These are phyloP conservation scores for Russula compacta DNA, from an alignment of 768 basidiomycete species.

Conservation along the genomic window DNA sequence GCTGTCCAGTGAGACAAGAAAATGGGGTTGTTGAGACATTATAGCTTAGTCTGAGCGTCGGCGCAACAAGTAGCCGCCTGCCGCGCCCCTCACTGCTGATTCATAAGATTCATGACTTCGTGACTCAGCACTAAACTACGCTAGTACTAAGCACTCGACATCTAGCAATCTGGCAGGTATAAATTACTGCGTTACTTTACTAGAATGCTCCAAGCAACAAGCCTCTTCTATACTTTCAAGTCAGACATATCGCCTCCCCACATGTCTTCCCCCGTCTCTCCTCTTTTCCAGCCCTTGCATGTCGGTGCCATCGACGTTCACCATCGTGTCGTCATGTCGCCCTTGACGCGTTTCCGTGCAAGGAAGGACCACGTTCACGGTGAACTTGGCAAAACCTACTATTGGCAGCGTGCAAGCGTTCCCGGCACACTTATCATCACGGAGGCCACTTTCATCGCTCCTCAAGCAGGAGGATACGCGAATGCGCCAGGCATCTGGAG, in stretches of 20 bases:
- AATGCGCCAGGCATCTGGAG: conserved; percentile 58
- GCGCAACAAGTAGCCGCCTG: too few relatives aligned
- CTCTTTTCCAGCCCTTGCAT: conserved; percentile 39
- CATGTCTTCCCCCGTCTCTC: background rate
- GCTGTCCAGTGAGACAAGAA: conserved; percentile 20
- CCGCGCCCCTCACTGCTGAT: too few relatives aligned
- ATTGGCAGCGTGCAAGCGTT: conserved; percentile 36
- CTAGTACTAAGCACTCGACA: background rate
- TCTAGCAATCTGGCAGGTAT: background rate
- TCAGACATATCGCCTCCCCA: too few relatives aligned
- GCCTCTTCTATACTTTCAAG: too few relatives aligned
- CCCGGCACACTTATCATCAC: conserved; percentile 49
- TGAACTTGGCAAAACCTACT: conserved; percentile 37
- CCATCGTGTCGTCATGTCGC: conserved; percentile 48
- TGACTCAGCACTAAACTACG: background rate
- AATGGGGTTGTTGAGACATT: background rate
- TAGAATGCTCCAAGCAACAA: background rate
- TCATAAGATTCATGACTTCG: background rate
- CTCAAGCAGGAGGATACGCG: conserved; percentile 38
- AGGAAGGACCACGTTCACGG: conserved; percentile 29
- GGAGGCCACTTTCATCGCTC: conserved; percentile 47
- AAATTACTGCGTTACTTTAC: background rate
- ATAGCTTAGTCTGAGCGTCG: too few relatives aligned
- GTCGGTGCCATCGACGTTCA: conserved; percentile 35
- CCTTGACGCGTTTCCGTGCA: conserved; percentile 40